phyloP scores from a whole-genome alignment of 148 eudicot species.

The Oxyria digyna region DNA sequence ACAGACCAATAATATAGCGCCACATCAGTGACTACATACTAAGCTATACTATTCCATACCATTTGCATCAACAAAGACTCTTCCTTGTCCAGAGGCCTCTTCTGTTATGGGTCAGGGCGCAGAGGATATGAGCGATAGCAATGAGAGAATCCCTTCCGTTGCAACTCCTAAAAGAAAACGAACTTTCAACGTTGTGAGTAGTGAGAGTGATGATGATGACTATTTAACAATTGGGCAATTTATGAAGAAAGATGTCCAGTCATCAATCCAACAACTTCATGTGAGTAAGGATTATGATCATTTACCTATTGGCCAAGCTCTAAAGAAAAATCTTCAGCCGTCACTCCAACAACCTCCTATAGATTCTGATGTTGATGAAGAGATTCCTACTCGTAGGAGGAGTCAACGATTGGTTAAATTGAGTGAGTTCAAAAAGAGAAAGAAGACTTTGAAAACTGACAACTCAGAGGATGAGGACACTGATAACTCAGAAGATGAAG shows the following conservation, averaged over 20 bases:
- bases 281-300: slow-evolving; percentile 47
- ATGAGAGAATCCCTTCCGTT: slow-evolving; percentile 5
- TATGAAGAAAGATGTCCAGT: too few relatives aligned
- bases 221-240: too few relatives aligned
- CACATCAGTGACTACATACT: too few relatives aligned
- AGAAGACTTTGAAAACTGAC: too few relatives aligned
- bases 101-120: too few relatives aligned
- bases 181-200: slow-evolving; percentile 26
- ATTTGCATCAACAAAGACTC: not conserved
- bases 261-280: too few relatives aligned
- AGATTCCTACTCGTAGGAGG: slow-evolving; percentile 14
- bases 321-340: slow-evolving; percentile 11
- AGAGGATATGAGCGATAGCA: not conserved
- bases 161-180: slow-evolving; percentile 38
- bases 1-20: too few relatives aligned
- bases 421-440: slow-evolving; percentile 16
- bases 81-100: too few relatives aligned
- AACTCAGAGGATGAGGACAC: not conserved
- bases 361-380: slow-evolving; percentile 2
- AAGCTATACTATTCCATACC: not conserved
- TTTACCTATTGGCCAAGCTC: slow-evolving; percentile 39
- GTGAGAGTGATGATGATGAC: too few relatives aligned
- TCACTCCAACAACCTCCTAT: not conserved
- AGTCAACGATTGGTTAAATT: slow-evolving; percentile 32
- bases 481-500: slow-evolving; percentile 24